Base-by-base conservation (phyloP, 2,329 filamentous ascomycete species). In the Aureobasidium sp. region DNA sequence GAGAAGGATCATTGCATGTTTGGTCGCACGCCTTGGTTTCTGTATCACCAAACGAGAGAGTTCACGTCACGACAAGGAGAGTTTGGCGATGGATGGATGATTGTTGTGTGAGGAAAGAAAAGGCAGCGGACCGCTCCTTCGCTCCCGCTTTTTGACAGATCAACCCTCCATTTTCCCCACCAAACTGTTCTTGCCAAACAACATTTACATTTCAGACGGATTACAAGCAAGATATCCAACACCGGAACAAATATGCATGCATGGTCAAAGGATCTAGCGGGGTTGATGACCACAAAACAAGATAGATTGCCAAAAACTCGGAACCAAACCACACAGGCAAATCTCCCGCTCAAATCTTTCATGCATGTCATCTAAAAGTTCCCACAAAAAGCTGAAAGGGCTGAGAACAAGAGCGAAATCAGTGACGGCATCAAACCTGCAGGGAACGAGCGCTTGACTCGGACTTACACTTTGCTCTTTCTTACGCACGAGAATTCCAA, bases 61-160 rank as follows among this genome's bases (percentile, higher is more conserved):
- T 44, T 44, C 29, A 34, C 30, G 25, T 57, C 29, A 16, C 25
- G 13, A 11, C 27, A 30, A 44, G 29, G 39, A 34, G 27, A 34
- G 39, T 45, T 57, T 39, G 36, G 36, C n/a, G 34, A 37, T 36
- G 39, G 1, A 1, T 21, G 21, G 21, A 27, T 44, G 53, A 21
- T 21, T 21, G 21, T 21, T 21, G 21, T 21, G 16, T 9, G 39
- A 25, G n/a, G 29, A 39, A 25, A 25, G 16, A 57, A 21, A 45
- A 45, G 53, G 53, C 53, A 45, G 32, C 50, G 50, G 53, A 57
- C 53, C 53, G 53, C 53, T 44, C 53, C 53, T 45, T 55, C 21
- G 21, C 21, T 21, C 53, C 53, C 53, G 53, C 53, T 34, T 55
- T 44, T 44, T 45, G 41, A 45, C 39, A 34, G 53, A 57, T 45